These are phyloP conservation scores for Komagataella phaffii DNA, from an alignment of 805 yeast genomes.

Conservation along the genomic window DNA sequence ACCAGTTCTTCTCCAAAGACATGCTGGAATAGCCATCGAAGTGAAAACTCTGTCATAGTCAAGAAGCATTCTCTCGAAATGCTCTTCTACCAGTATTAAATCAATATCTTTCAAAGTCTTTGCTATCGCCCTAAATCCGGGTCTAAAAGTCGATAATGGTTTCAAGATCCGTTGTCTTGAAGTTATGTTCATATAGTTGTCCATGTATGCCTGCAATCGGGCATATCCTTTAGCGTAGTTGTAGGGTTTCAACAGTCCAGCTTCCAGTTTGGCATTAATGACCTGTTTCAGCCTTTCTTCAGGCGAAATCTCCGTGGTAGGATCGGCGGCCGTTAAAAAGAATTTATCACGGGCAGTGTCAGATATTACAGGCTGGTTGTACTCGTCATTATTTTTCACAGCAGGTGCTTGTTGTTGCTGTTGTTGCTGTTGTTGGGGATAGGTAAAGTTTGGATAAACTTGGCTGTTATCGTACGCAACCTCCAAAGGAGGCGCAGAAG, in stretches of 20 bases:
- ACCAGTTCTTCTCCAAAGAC: slow-evolving; percentile 94
- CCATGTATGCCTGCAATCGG: slow-evolving; percentile 81
- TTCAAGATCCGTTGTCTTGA: slow-evolving; percentile 77
- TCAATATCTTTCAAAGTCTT: slow-evolving; percentile 83
- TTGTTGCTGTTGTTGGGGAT: slow-evolving; percentile 1
- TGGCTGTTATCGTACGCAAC: not conserved
- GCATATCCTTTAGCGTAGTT: slow-evolving; percentile 92
- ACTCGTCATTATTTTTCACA: not conserved
- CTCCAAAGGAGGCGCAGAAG: not conserved
- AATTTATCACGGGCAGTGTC: slow-evolving; percentile 87
- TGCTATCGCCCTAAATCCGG: slow-evolving; percentile 90
- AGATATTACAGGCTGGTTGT: slow-evolving; percentile 22
- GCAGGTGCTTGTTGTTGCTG: not conserved
- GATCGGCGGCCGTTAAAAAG: slow-evolving; percentile 93
- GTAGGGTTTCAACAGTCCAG: slow-evolving; percentile 85
- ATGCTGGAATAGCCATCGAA: slow-evolving; percentile 95
- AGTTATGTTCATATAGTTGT: slow-evolving; percentile 73
- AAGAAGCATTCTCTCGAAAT: slow-evolving; percentile 82
- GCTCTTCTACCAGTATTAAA: slow-evolving; percentile 83
- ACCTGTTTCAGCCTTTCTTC: slow-evolving; percentile 90
- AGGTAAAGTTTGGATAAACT: not conserved
- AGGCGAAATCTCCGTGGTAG: slow-evolving; percentile 86
- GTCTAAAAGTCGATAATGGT: slow-evolving; percentile 76
- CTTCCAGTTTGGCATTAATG: slow-evolving; percentile 86
- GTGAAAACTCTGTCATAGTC: slow-evolving; percentile 94